A percentile compares a stretch with the other conserved stretches of the same genome.
phyloP scores from a whole-genome alignment of 192 early-diverging fungal species.

The Coemansia interrupta region DNA sequence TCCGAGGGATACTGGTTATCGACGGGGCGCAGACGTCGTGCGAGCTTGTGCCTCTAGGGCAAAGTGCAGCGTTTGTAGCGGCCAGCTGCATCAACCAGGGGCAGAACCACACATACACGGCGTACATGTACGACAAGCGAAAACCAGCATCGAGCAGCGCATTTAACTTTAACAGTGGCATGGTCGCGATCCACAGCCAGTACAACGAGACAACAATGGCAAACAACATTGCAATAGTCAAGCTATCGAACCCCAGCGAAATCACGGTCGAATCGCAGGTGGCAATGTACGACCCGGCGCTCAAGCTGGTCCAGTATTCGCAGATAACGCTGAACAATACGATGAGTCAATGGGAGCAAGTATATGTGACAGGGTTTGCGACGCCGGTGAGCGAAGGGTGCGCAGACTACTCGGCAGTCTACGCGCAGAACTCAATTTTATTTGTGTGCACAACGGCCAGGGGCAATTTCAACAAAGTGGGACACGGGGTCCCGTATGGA shows the following conservation, averaged over 20 bases:
- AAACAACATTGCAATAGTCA: slow-evolving; percentile 1
- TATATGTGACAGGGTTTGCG: too few relatives aligned
- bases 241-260: neutral
- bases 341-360: too few relatives aligned
- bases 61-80: slow-evolving; percentile 3
- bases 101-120: neutral
- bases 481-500: neutral
- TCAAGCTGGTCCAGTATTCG: neutral
- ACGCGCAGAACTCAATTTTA: too few relatives aligned
- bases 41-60: slow-evolving; percentile 1
- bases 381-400: too few relatives aligned
- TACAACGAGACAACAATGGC: neutral
- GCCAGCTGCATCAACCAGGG: slow-evolving; percentile 4
- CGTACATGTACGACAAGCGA: neutral
- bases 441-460: neutral
- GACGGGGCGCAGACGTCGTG: neutral
- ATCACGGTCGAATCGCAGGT: neutral
- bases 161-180: neutral
- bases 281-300: neutral
- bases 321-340: too few relatives aligned
- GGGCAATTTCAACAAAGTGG: neutral
- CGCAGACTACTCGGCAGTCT: too few relatives aligned
- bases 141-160: neutral
- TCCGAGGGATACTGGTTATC: neutral
- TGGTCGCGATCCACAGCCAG: neutral